phyloP scores from a whole-genome alignment of 805 yeast genomes.

The Candida palmyrensis region DNA sequence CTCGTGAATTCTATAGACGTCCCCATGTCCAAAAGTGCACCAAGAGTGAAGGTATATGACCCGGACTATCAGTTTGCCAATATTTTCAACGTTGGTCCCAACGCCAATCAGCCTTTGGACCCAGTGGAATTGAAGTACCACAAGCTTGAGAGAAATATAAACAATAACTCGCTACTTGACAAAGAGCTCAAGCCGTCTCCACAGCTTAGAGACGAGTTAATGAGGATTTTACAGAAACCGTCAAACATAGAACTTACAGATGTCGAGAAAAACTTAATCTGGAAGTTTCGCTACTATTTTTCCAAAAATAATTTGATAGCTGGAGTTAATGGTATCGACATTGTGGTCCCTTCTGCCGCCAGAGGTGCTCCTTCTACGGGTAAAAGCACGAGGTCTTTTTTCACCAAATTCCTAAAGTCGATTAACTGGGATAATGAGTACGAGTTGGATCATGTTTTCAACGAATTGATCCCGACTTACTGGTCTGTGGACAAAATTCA shows the following conservation, averaged over 20 bases:
- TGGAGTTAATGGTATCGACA: constrained; percentile 25
- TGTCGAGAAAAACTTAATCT: constrained; percentile 78
- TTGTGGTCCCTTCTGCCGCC: constrained; percentile 4
- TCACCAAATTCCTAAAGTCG: constrained; percentile 80
- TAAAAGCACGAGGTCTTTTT: constrained; percentile 43
- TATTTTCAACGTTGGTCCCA: constrained; percentile 1
- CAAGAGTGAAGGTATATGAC: constrained; percentile 36
- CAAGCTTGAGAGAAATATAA: constrained; percentile 70
- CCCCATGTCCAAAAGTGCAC: constrained; percentile 11
- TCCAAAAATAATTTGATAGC: constrained; percentile 46
- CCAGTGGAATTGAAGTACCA: constrained; percentile 88
- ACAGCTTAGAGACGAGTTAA: constrained; percentile 68
- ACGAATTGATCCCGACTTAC: constrained; percentile 59
- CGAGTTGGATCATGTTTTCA: constrained; percentile 74
- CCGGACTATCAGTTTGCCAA: constrained; percentile 27
- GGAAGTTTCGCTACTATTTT: constrained; percentile 84
- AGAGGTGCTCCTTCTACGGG: constrained; percentile 32
- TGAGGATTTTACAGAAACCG: constrained; percentile 65
- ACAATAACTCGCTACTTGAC: constrained; percentile 71
- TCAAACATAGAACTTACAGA: constrained; percentile 79
- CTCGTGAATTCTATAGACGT: constrained; percentile 30
- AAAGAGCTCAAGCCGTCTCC: constrained; percentile 87
- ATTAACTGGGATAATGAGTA: constrained; percentile 83
- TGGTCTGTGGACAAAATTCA: constrained; percentile 64
- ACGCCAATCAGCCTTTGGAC: constrained; percentile 35